Evolutionary conservation across 495 filamentous ascomycete species (phyloP).

Genomic region (Penicillium diatomitis): DNA sequence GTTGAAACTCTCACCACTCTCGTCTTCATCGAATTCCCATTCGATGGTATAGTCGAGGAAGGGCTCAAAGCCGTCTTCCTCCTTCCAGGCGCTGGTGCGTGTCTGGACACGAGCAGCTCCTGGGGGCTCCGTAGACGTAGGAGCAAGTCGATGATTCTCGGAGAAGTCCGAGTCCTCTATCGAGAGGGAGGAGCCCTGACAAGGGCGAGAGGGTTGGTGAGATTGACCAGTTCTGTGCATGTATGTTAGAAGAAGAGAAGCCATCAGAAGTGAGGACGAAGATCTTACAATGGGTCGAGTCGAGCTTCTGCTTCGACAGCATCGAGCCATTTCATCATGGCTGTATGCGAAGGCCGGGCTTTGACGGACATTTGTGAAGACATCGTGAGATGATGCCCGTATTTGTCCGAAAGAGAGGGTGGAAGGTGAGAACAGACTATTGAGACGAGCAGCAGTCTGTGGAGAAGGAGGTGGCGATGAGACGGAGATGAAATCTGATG

Average conservation of each 20-base stretch:
- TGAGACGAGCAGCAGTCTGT: too few species aligned
- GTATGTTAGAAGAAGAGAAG: background rate
- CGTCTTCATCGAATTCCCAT: background rate
- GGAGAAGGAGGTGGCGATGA: too few species aligned
- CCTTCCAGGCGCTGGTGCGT: background rate
- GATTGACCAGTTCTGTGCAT: constrained; percentile 2
- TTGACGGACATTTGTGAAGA: background rate
- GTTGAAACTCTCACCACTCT: background rate
- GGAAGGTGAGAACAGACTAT: too few species aligned
- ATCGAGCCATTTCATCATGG: constrained; percentile 6
- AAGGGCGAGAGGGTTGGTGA: background rate
- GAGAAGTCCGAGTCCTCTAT: background rate
- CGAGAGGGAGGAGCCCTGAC: too few species aligned
- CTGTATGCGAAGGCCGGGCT: background rate
- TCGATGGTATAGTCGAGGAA: background rate
- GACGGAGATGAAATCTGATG: too few species aligned
- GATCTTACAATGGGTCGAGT: constrained; percentile 4
- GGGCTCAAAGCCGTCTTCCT: background rate
- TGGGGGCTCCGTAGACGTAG: background rate
- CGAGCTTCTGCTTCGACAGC: background rate
- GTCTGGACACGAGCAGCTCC: background rate
- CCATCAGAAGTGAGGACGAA: background rate
- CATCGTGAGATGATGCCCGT: background rate
- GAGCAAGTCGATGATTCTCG: background rate
- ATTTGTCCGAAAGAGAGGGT: too few species aligned